phyloP scores from a whole-genome alignment of 164 flowering plant species.

The Dillenia turbinata region DNA sequence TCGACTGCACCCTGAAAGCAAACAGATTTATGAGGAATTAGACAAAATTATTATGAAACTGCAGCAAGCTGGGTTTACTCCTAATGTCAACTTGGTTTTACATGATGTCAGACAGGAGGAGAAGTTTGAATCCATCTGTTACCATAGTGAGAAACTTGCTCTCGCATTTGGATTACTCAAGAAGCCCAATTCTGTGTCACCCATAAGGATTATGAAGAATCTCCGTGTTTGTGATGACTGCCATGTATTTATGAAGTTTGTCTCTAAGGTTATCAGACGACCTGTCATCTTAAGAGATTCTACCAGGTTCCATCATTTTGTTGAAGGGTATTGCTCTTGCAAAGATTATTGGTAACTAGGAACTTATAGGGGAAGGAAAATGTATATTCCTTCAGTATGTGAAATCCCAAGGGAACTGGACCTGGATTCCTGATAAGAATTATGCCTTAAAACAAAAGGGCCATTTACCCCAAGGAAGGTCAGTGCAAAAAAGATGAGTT shows the following conservation, averaged over 20 bases:
- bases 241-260: conserved; percentile 32
- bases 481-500: too few species aligned
- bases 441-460: too few species aligned
- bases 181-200: conserved; percentile 17
- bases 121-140: conserved; percentile 23
- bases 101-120: conserved; percentile 30
- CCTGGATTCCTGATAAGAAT: too few species aligned
- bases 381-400: too few species aligned
- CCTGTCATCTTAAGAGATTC: conserved; percentile 28
- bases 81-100: conserved; percentile 20
- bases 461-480: too few species aligned
- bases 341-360: conserved; percentile 26
- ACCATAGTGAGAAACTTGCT: conserved; percentile 40
- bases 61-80: conserved; percentile 23
- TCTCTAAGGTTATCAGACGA: conserved; percentile 17
- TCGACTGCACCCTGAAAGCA: conserved; percentile 26
- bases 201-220: conserved; percentile 35
- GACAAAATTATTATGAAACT: conserved; percentile 14
- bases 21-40: conserved; percentile 23
- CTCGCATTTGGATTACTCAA: conserved; percentile 26
- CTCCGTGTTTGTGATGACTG: conserved; percentile 33
- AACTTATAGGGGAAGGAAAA: background rate
- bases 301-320: conserved; percentile 12
- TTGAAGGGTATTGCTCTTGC: conserved; percentile 30
- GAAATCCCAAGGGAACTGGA: too few species aligned